Evolutionary conservation across 2,329 filamentous ascomycete species (phyloP).

Genomic region (Colletotrichum endophyticum): DNA sequence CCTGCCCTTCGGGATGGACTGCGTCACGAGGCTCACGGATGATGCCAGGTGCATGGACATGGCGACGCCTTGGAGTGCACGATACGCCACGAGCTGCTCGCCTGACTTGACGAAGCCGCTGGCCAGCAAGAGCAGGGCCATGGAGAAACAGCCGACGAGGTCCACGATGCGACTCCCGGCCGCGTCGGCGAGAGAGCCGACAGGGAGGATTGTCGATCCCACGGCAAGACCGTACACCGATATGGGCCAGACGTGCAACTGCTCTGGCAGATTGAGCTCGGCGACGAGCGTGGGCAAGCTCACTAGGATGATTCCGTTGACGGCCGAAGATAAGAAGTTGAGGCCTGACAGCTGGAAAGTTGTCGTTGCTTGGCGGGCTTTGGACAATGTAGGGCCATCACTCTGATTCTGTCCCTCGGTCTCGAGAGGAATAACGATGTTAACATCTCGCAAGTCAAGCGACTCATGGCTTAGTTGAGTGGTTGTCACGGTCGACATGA

Average conservation of each 20-base stretch:
- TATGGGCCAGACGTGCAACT: not conserved
- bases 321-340: not conserved
- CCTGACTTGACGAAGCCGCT: slow-evolving; percentile 46
- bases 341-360: not conserved
- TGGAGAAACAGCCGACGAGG: slow-evolving; percentile 35
- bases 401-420: not conserved
- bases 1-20: slow-evolving; percentile 32
- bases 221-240: not conserved
- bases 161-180: slow-evolving; percentile 37
- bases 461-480: not conserved
- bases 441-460: not conserved
- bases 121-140: slow-evolving; percentile 34
- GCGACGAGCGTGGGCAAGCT: not conserved
- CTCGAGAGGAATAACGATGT: not conserved
- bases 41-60: slow-evolving; percentile 39
- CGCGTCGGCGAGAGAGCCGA: slow-evolving; percentile 30
- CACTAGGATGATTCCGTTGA: not conserved
- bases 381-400: not conserved
- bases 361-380: not conserved
- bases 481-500: not conserved
- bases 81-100: slow-evolving; percentile 38
- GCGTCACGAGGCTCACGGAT: slow-evolving; percentile 38
- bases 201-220: not conserved
- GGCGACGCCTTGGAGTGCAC: slow-evolving; percentile 44
- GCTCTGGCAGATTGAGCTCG: not conserved